Percentiles rank a stretch among this genome's conserved stretches.
Conservation (phyloP, 306 rosid species). For the Lagenaria siceraria region DNA sequence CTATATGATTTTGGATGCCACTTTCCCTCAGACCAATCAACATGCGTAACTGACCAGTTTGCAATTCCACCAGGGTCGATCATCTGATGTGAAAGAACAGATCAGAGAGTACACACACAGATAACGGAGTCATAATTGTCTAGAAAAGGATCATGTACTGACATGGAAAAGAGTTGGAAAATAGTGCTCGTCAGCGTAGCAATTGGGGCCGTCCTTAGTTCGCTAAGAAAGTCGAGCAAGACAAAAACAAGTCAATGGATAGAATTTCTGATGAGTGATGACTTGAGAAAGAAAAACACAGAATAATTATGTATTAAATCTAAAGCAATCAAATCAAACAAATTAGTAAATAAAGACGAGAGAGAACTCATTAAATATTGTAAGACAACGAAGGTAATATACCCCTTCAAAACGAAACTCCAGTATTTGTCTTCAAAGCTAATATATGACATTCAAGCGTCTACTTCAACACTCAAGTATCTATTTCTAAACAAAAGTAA, state of each 20-base stretch:
- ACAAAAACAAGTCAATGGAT: not conserved
- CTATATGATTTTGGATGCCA: slow-evolving; percentile 93
- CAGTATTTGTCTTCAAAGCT: too few relatives aligned
- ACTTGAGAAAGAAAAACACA: not conserved
- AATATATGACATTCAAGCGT: not conserved
- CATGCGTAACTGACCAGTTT: slow-evolving; percentile 95
- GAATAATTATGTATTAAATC: not conserved
- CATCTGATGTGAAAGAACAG: slow-evolving; percentile 26
- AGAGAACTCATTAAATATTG: not conserved
- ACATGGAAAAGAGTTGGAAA: slow-evolving; percentile 86
- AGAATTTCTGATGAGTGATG: not conserved
- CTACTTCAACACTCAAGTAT: not conserved
- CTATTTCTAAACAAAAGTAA: not conserved
- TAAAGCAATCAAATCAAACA: not conserved
- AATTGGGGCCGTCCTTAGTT: slow-evolving; percentile 79
- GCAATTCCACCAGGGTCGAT: slow-evolving; percentile 90
- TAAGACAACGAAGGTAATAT: not conserved
- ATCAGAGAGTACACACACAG: not conserved
- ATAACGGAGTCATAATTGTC: not conserved
- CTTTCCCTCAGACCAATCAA: slow-evolving; percentile 98
- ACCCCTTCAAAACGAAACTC: not conserved
- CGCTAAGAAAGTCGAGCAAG: slow-evolving; percentile 48
- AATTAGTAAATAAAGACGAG: not conserved
- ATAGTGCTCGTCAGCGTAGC: slow-evolving; percentile 97
- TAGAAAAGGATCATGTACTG: slow-evolving; percentile 18